A percentile compares a stretch with the other conserved stretches of the same genome.
Conservation (phyloP, 192 early-diverging fungal species). For the Gaertneriomyces sp. region DNA sequence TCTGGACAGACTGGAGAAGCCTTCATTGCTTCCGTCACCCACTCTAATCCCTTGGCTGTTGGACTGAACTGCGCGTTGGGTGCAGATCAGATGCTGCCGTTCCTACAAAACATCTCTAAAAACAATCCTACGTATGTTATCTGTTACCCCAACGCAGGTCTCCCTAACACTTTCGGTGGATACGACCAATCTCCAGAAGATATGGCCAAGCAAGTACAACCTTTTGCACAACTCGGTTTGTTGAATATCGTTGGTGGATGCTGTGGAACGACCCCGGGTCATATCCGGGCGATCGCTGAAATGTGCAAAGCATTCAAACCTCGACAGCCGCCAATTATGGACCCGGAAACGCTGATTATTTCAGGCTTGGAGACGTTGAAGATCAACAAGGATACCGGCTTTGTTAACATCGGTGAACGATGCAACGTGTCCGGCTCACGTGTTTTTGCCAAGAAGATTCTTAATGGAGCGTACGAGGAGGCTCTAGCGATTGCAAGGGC, state of each 20-base stretch:
- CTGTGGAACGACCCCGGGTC: conserved; percentile 93
- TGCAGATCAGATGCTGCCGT: conserved; percentile 93
- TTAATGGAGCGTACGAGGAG: conserved; percentile 91
- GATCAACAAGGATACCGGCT: conserved; percentile 77
- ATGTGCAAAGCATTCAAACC: conserved; percentile 71
- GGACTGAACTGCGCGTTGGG: conserved; percentile 67
- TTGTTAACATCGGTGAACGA: conserved; percentile 94
- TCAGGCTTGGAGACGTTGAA: conserved; percentile 84
- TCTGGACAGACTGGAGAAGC: conserved; percentile 97
- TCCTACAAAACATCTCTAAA: conserved; percentile 84
- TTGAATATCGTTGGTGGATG: conserved; percentile 96
- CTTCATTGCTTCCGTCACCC: conserved; percentile 80
- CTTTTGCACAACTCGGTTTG: conserved; percentile 88
- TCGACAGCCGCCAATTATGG: conserved; percentile 65
- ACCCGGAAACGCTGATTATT: conserved; percentile 66
- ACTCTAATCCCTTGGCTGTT: conserved; percentile 80
- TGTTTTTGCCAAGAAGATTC: conserved; percentile 89
- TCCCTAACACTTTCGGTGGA: conserved; percentile 96
- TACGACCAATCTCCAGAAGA: conserved; percentile 85
- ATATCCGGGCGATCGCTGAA: conserved; percentile 83
- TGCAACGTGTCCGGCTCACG: conserved; percentile 96
- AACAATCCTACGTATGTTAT: conserved; percentile 76
- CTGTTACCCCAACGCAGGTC: conserved; percentile 95
- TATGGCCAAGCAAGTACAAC: conserved; percentile 82
- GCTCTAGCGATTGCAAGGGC: conserved; percentile 87